Conservation (phyloP, 768 basidiomycete genomes). For the Collybiopsis luxurians region DNA sequence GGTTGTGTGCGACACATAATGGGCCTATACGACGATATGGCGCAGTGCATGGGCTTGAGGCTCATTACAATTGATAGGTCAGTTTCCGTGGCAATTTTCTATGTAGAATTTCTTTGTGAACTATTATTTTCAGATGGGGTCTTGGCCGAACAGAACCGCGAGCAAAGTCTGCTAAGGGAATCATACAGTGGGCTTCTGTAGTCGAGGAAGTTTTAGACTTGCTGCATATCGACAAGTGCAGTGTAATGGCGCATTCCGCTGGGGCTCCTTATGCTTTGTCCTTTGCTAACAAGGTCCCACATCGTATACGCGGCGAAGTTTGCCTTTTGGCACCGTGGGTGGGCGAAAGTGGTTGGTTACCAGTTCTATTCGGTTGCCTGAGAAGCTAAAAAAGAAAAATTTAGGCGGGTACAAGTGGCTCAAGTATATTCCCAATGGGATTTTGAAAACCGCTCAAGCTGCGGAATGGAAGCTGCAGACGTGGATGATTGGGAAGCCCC, state of each 20-base stretch:
- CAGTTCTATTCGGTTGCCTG: constrained; percentile 8
- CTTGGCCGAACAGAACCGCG: constrained; percentile 81
- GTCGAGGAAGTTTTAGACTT: constrained; percentile 89
- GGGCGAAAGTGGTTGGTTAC: constrained; percentile 78
- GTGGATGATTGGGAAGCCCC: constrained; percentile 97
- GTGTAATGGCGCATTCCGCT: constrained; percentile 93
- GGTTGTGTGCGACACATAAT: constrained; percentile 95
- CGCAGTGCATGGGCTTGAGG: constrained; percentile 78
- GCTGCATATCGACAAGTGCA: constrained; percentile 73
- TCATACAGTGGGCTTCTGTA: constrained; percentile 87
- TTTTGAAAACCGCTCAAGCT: constrained; percentile 92
- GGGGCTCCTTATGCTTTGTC: constrained; percentile 94
- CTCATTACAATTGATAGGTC: constrained; percentile 94
- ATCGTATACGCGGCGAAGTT: constrained; percentile 78
- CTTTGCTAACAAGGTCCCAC: constrained; percentile 71
- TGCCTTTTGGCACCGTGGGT: constrained; percentile 97
- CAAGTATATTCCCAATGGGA: constrained; percentile 90
- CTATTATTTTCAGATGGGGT: constrained; percentile 67
- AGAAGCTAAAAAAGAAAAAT: not conserved
- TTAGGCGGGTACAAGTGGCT: constrained; percentile 94
- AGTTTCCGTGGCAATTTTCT: constrained; percentile 16
- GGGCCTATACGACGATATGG: constrained; percentile 96
- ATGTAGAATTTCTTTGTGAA: constrained; percentile 13
- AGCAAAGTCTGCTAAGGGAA: constrained; percentile 68
- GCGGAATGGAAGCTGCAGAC: constrained; percentile 97